Evolutionary conservation across 805 yeast genomes (phyloP).

Genomic region (Cyberlindnera mycetangii): DNA sequence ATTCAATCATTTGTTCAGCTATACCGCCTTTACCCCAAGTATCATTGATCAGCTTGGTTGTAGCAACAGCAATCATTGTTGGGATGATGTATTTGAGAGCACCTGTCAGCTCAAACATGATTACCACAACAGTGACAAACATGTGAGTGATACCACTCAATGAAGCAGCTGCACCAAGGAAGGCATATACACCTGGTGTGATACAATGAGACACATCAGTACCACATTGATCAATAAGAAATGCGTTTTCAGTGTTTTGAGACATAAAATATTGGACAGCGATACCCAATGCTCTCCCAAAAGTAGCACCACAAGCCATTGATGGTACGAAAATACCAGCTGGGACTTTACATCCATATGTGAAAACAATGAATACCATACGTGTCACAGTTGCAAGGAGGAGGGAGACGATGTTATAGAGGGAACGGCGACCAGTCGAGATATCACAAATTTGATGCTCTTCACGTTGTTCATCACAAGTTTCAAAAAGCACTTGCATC

Average conservation of each 20-base stretch:
- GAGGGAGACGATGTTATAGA: constrained; percentile 48
- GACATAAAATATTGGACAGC: constrained; percentile 52
- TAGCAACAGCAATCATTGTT: constrained; percentile 92
- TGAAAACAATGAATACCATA: constrained; percentile 67
- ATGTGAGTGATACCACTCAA: constrained; percentile 91
- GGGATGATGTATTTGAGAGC: constrained; percentile 91
- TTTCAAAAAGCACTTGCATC: constrained; percentile 86
- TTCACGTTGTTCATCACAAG: constrained; percentile 52
- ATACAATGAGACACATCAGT: constrained; percentile 52
- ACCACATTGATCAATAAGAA: constrained; percentile 37
- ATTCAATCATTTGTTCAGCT: constrained; percentile 90
- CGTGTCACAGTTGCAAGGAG: constrained; percentile 70
- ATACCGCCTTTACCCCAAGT: constrained; percentile 82
- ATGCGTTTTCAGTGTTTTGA: constrained; percentile 33
- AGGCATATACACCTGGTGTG: constrained; percentile 93
- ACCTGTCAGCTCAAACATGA: constrained; percentile 96
- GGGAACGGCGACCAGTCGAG: constrained; percentile 30
- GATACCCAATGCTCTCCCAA: constrained; percentile 85
- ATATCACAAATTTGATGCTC: constrained; percentile 41
- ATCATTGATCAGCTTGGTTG: constrained; percentile 78
- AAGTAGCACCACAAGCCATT: constrained; percentile 94
- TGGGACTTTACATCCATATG: constrained; percentile 92
- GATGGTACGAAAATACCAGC: constrained; percentile 98
- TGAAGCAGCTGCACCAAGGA: constrained; percentile 94
- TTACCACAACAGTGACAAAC: constrained; percentile 88